phyloP scores from a whole-genome alignment of 148 eudicot species.

The Amaranthus palmeri region DNA sequence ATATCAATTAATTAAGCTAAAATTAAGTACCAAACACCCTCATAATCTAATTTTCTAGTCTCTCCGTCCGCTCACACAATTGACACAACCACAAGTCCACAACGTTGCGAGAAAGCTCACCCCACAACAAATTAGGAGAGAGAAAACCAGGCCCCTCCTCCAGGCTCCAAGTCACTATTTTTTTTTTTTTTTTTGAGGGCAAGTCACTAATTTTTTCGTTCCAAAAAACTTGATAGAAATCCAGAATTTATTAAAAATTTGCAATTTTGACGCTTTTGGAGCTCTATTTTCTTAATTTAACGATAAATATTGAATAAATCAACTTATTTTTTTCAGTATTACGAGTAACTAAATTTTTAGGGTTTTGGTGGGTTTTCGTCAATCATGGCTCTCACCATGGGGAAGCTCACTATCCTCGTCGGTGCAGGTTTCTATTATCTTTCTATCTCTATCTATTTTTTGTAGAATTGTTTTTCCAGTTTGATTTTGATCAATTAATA shows the following conservation, averaged over 20 bases:
- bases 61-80: no score
- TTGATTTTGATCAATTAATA: background rate
- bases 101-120: no score
- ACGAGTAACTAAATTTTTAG: background rate
- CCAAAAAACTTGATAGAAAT: background rate
- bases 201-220: no score
- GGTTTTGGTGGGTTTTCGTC: slow-evolving; percentile 25
- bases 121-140: no score
- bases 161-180: slow-evolving; percentile 25
- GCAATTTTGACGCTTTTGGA: background rate
- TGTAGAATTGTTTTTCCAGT: background rate
- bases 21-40: no score
- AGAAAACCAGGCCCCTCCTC: background rate
- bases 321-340: background rate
- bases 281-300: background rate
- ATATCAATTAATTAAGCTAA: no score
- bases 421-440: slow-evolving; percentile 66
- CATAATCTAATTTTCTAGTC: no score
- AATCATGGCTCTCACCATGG: slow-evolving; percentile 69
- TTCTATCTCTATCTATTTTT: background rate
- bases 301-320: background rate
- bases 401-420: slow-evolving; percentile 70
- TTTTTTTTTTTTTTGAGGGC: no score
- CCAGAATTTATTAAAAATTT: no score
- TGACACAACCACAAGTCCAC: no score